Evolutionary conservation across 1,139 yeast species (phyloP), one percentile per base, ranked within the genome.

Genomic region (Torulaspora globosa): DNA sequence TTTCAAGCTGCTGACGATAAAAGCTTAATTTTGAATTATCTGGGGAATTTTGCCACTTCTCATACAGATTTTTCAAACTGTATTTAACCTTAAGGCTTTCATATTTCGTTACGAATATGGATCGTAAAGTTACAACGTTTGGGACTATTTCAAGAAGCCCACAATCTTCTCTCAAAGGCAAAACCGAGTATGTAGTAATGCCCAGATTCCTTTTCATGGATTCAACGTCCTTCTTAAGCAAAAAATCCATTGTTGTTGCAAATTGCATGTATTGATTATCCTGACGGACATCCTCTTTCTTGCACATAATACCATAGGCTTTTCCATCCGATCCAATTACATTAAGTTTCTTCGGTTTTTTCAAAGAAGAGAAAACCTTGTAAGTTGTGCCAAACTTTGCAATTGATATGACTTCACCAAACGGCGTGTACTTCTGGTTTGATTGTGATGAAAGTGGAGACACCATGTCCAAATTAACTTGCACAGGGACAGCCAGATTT

Each of bases 131-230:
- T 12, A 79, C 73, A 2, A 90, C 94, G 53, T 88, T 82, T 27
- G 81, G 82, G 6, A 94, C 97, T 81, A 95, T 90, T 63, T 94
- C 98, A 52, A 94, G 84, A 5, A 94, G 76, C 28, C 98, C 99
- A 71, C 86, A 79, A 29, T 80, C 81, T 55, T 88, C 97, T 38
- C 88, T 82, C 46, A 94, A 66, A 0, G 97, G 96, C 10, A 89
- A 80, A 4, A 92, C 98, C 1, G 95, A 87, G 65, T 90, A 94
- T 10, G 95, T 84, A 2, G 80, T 75, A 47, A 94, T 88, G 2
- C 76, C 71, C 28, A 94, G 72, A 39, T 77, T 78, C 47, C 97
- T 71, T 52, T 82, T 80, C 39, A 84, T 74, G 0, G 97, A 82
- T 46, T 83, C 95, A 12, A 77, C 74, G 59, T 86, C 85, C 27